Evolutionary conservation across 2,329 filamentous ascomycete genomes (phyloP).

Genomic region (Phyllosticta citribraziliensis): DNA sequence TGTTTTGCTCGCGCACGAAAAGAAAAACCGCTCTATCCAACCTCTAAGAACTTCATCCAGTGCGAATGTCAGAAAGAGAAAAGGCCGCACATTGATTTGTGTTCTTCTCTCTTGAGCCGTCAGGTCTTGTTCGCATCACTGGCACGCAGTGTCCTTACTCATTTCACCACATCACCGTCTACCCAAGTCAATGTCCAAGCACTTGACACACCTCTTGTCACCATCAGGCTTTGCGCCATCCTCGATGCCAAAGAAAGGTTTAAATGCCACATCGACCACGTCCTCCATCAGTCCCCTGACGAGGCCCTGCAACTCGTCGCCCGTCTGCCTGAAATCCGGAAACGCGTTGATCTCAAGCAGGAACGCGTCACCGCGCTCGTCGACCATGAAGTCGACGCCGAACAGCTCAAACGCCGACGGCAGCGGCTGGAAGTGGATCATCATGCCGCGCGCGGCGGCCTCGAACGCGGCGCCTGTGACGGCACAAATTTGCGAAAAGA

Average conservation of each 20-base stretch:
- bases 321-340: constrained; percentile 91
- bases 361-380: constrained; percentile 54
- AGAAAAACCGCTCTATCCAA: neutral
- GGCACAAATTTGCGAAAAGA: constrained; percentile 65
- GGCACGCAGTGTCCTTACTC: neutral
- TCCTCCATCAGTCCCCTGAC: constrained; percentile 69
- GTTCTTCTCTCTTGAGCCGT: neutral
- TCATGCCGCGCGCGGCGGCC: constrained; percentile 73
- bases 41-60: neutral
- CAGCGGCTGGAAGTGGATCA: constrained; percentile 82
- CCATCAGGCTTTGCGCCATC: constrained; percentile 13
- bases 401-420: constrained; percentile 87
- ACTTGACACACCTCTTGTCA: constrained; percentile 28
- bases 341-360: constrained; percentile 92
- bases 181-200: constrained; percentile 39
- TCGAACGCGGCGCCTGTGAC: constrained; percentile 74
- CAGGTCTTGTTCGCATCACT: neutral
- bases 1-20: neutral
- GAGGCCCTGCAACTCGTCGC: constrained; percentile 58
- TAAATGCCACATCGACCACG: constrained; percentile 57
- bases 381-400: constrained; percentile 83
- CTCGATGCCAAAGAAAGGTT: constrained; percentile 52
- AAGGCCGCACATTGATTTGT: neutral
- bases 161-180: neutral
- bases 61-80: neutral